Evolutionary conservation across 306 rosid species (phyloP).

Genomic region (Castanea crenata): DNA sequence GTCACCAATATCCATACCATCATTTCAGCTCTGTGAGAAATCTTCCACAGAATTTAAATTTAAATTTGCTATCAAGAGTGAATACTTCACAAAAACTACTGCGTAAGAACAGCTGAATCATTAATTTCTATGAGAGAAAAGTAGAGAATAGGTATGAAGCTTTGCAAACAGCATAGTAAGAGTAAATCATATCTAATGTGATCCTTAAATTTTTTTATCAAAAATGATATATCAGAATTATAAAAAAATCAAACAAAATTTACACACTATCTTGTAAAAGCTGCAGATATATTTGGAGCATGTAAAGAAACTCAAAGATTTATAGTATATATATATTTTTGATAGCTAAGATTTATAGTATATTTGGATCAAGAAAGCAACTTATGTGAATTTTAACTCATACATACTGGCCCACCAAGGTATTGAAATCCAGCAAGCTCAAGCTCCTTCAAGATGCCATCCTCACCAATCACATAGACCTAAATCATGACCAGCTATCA

Average conservation of each 20-base stretch:
- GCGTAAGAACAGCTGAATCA: background rate
- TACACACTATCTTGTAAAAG: constrained; percentile 10
- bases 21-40: background rate
- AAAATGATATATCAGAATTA: background rate
- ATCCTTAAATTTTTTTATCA: background rate
- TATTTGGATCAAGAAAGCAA: background rate
- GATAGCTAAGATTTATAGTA: background rate
- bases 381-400: constrained; percentile 1
- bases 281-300: constrained; percentile 8
- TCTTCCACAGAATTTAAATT: background rate
- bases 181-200: background rate
- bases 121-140: background rate
- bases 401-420: constrained; percentile 93
- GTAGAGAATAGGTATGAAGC: background rate
- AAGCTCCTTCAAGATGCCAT: constrained; percentile 96
- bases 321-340: background rate
- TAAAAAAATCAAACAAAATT: constrained; percentile 1
- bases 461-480: constrained; percentile 99
- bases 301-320: background rate
- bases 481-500: constrained; percentile 36
- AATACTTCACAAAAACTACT: background rate
- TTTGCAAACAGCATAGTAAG: background rate
- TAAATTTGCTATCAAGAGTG: background rate
- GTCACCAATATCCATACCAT: background rate
- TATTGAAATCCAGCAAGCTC: constrained; percentile 95